Conservation (phyloP, 768 basidiomycete genomes). For the Strobilomyces echinocephalus region DNA sequence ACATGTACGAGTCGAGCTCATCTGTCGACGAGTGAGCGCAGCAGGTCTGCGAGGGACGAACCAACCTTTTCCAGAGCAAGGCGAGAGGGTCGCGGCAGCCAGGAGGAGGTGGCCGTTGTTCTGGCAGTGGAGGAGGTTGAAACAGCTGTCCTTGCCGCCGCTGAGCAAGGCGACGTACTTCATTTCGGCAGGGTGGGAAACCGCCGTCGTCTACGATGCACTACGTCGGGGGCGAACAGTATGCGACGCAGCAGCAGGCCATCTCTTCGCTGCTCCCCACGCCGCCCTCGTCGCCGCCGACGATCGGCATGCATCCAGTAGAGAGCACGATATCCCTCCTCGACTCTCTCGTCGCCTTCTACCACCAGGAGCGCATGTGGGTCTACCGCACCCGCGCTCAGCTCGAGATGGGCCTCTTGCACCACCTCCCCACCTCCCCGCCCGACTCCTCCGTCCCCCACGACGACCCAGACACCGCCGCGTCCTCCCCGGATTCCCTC, state of each 20-base stretch:
- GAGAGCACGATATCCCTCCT: constrained; percentile 53
- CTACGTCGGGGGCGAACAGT: constrained; percentile 18
- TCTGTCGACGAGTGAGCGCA: constrained; percentile 45
- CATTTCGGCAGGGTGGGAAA: constrained; percentile 41
- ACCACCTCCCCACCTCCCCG: constrained; percentile 10
- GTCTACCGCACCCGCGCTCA: constrained; percentile 60
- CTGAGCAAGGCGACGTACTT: constrained; percentile 93
- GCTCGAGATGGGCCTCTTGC: constrained; percentile 46
- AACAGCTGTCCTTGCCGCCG: constrained; percentile 97
- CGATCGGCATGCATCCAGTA: constrained; percentile 33
- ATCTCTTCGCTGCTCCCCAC: constrained; percentile 32
- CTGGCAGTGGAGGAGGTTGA: constrained; percentile 85
- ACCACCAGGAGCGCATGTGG: constrained; percentile 70
- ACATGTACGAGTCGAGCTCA: constrained; percentile 97
- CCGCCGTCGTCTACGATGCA: constrained; percentile 49
- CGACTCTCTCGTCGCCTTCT: constrained; percentile 60
- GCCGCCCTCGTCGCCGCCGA: constrained; percentile 31
- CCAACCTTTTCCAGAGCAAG: constrained; percentile 78
- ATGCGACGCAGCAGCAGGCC: constrained; percentile 23
- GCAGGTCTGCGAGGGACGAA: not conserved
- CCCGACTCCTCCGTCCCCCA: constrained; percentile 7
- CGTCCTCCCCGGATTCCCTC: constrained; percentile 16
- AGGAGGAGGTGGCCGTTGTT: constrained; percentile 83
- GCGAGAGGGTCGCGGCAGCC: constrained; percentile 85
- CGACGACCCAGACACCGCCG: constrained; percentile 20